phyloP scores from a whole-genome alignment of 495 filamentous ascomycete species.

The Penicillium dipodomyicola region DNA sequence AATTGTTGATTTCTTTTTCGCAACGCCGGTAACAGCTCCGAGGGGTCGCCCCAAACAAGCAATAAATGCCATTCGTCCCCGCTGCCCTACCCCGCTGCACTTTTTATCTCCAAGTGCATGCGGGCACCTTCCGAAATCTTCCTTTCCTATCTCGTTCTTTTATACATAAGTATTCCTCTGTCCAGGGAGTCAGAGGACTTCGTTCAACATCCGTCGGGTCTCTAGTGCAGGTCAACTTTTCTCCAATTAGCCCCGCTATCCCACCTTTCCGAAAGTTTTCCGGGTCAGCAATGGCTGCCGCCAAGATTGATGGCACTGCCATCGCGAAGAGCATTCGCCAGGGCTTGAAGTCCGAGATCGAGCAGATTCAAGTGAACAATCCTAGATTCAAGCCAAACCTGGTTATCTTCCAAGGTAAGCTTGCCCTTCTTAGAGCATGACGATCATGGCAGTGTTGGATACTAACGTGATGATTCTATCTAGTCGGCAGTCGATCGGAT shows the following conservation, averaged over 20 bases:
- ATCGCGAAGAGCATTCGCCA: slow-evolving; percentile 89
- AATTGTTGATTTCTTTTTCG: not conserved
- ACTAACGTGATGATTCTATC: slow-evolving; percentile 16
- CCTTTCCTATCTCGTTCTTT: slow-evolving; percentile 20
- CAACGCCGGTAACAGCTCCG: no score
- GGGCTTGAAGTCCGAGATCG: slow-evolving; percentile 73
- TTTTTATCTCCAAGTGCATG: slow-evolving; percentile 26
- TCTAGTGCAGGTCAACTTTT: slow-evolving; percentile 16
- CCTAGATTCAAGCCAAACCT: slow-evolving; percentile 84
- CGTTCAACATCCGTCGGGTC: slow-evolving; percentile 15
- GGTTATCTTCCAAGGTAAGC: slow-evolving; percentile 87
- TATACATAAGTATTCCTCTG: slow-evolving; percentile 18
- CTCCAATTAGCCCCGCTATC: slow-evolving; percentile 15
- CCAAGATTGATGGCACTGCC: slow-evolving; percentile 92
- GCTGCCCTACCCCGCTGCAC: slow-evolving; percentile 41
- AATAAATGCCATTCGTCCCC: slow-evolving; percentile 40
- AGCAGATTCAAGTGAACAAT: slow-evolving; percentile 72
- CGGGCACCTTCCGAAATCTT: slow-evolving; percentile 27
- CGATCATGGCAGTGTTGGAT: not conserved
- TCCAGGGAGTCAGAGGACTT: slow-evolving; percentile 20
- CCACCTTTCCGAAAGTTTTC: slow-evolving; percentile 43
- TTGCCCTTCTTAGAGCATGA: not conserved
- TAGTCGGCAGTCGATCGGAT: slow-evolving; percentile 84
- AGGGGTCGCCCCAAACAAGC: slow-evolving; percentile 30
- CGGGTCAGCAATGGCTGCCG: slow-evolving; percentile 67